A percentile compares a stretch with the other conserved stretches of the same genome.
Conservation (phyloP, 1,284 basidiomycete genomes). For the Rhodotorula sp. region DNA sequence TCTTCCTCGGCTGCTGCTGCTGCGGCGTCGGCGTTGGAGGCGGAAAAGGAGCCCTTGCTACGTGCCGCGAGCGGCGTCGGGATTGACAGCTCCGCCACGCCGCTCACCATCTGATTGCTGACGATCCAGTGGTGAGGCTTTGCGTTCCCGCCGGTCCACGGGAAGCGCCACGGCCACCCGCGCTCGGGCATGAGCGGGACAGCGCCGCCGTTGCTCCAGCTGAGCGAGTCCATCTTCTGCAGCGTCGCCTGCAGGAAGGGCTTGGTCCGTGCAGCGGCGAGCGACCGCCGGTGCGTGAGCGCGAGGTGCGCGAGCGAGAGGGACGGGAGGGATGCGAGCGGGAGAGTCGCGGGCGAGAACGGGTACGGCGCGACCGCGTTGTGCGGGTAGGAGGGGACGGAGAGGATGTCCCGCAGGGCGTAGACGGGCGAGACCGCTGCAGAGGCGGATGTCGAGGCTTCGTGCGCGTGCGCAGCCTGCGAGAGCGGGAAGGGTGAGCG, state of each 20-base stretch:
- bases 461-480: not conserved
- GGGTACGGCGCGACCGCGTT: constrained; percentile 4
- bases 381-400: not conserved
- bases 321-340: not conserved
- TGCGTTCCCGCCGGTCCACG: not conserved
- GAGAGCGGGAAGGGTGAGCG: not conserved
- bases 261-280: not conserved
- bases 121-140: not conserved
- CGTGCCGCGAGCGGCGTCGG: not conserved
- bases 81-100: not conserved
- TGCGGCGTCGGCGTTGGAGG: not conserved
- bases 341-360: not conserved
- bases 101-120: constrained; percentile 1
- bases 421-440: not conserved
- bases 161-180: not conserved
- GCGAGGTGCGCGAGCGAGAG: not conserved
- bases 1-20: not conserved
- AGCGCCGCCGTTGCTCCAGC: not conserved
- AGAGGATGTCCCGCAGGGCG: not conserved
- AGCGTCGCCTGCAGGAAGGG: not conserved
- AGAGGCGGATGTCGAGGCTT: not conserved
- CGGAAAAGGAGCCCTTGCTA: not conserved
- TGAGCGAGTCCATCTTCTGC: not conserved
- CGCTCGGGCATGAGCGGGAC: not conserved
- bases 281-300: constrained; percentile 3